Percentiles rank a stretch among this genome's conserved stretches.
Evolutionary conservation across 2,329 filamentous ascomycete genomes (phyloP).

Genomic region (Phaeosphaeriaceae sp.): DNA sequence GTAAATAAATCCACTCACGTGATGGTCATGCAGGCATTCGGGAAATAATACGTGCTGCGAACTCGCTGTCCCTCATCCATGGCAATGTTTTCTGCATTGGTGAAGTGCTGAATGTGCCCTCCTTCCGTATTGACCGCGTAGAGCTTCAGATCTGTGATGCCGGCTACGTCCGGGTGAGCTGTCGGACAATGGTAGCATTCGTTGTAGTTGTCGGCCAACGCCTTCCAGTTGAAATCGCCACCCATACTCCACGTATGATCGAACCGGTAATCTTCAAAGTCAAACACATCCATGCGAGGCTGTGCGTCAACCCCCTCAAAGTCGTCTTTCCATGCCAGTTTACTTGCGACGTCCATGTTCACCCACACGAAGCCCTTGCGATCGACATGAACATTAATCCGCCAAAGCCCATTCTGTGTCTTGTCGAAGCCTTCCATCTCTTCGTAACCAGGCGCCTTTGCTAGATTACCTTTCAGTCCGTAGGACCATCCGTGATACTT

Average conservation of each 20-base stretch:
- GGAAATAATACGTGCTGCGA: slow-evolving; percentile 39
- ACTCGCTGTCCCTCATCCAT: slow-evolving; percentile 32
- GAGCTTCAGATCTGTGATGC: slow-evolving; percentile 62
- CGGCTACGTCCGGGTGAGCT: slow-evolving; percentile 63
- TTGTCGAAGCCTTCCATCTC: slow-evolving; percentile 50
- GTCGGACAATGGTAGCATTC: slow-evolving; percentile 69
- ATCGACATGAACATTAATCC: slow-evolving; percentile 44
- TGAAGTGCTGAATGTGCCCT: slow-evolving; percentile 42
- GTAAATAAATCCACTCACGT: slow-evolving; percentile 20
- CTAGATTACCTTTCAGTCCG: slow-evolving; percentile 50
- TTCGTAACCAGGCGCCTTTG: slow-evolving; percentile 54
- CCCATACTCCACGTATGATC: slow-evolving; percentile 43
- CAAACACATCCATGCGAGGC: slow-evolving; percentile 38
- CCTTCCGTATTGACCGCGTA: slow-evolving; percentile 50
- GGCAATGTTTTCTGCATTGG: slow-evolving; percentile 33
- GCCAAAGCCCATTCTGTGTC: slow-evolving; percentile 42
- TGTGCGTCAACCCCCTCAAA: slow-evolving; percentile 42
- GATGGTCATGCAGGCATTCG: slow-evolving; percentile 38
- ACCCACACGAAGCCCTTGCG: slow-evolving; percentile 45
- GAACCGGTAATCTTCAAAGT: slow-evolving; percentile 56
- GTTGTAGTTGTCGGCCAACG: slow-evolving; percentile 65
- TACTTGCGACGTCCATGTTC: slow-evolving; percentile 44
- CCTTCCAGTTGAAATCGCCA: slow-evolving; percentile 43
- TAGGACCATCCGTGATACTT: slow-evolving; percentile 58
- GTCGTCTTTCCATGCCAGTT: slow-evolving; percentile 38